Conservation (phyloP, 371 early-diverging fungal genomes). For the Vairimorpha apis region DNA sequence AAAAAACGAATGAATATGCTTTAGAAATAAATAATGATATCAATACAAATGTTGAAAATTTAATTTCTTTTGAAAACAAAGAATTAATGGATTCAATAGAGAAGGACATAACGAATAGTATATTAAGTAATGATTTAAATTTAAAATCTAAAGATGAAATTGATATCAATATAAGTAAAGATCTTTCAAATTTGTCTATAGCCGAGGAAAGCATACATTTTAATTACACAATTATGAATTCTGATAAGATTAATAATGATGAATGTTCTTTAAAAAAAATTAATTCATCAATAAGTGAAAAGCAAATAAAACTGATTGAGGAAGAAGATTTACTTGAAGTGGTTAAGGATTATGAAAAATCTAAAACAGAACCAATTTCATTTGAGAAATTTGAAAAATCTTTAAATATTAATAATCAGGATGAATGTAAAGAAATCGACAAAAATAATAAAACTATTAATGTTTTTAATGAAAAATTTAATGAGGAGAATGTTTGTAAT, state of each 20-base stretch:
- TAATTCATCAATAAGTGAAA: not conserved
- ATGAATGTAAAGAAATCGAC: no score
- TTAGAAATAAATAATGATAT: not conserved
- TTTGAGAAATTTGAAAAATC: no score
- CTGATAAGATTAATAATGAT: not conserved
- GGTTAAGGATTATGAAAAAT: no score
- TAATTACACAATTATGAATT: not conserved
- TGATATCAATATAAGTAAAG: not conserved
- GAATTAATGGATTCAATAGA: not conserved
- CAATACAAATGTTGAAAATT: not conserved
- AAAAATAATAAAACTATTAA: no score
- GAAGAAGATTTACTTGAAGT: no score
- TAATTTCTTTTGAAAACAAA: not conserved
- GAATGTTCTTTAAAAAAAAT: not conserved
- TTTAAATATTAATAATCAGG: no score
- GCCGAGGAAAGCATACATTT: conserved; percentile 2
- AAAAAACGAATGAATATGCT: not conserved
- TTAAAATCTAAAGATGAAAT: not conserved
- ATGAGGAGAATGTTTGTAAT: no score
- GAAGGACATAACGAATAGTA: no score
- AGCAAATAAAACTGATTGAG: no score
- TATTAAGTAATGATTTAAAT: no score
- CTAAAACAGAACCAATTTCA: no score
- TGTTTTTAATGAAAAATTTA: no score
- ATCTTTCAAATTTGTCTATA: conserved; percentile 1